Evolutionary conservation across 345 rosid genomes (phyloP).

Genomic region (Excoecaria cochinchinensis): DNA sequence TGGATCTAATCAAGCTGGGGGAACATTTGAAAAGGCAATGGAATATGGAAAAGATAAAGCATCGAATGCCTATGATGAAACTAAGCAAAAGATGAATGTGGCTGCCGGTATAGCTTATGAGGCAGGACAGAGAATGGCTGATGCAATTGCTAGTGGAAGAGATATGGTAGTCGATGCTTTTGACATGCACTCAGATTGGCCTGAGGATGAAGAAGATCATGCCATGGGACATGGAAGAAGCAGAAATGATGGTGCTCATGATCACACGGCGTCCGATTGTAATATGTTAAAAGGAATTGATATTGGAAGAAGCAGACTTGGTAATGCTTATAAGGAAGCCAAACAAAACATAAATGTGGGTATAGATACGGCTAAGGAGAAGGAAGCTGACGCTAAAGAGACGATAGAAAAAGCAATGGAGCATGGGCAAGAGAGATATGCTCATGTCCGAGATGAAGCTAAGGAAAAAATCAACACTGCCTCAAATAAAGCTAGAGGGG

Average conservation of each 20-base stretch:
- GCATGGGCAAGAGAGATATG: neutral
- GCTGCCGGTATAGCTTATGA: neutral
- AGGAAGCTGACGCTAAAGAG: conserved; percentile 15
- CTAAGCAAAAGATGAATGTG: neutral
- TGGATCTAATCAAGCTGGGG: conserved; percentile 19
- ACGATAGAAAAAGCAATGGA: conserved; percentile 2
- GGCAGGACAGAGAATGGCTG: conserved; percentile 7
- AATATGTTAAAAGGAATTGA: neutral
- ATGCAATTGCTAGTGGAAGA: neutral
- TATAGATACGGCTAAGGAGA: conserved; percentile 10
- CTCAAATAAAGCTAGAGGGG: conserved; percentile 7
- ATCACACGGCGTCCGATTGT: neutral
- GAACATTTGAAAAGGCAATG: conserved; percentile 8
- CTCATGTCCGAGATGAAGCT: conserved; percentile 1
- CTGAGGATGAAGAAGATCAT: neutral
- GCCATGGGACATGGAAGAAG: neutral
- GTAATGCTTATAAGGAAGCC: neutral
- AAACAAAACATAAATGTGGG: neutral
- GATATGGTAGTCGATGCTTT: neutral
- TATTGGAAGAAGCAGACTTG: neutral
- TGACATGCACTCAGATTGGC: neutral
- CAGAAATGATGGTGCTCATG: neutral
- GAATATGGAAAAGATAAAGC: conserved; percentile 22
- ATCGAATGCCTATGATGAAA: conserved; percentile 1
- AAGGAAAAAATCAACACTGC: neutral